Conservation (phyloP, 345 rosid genomes). For the Citrus inodora region DNA sequence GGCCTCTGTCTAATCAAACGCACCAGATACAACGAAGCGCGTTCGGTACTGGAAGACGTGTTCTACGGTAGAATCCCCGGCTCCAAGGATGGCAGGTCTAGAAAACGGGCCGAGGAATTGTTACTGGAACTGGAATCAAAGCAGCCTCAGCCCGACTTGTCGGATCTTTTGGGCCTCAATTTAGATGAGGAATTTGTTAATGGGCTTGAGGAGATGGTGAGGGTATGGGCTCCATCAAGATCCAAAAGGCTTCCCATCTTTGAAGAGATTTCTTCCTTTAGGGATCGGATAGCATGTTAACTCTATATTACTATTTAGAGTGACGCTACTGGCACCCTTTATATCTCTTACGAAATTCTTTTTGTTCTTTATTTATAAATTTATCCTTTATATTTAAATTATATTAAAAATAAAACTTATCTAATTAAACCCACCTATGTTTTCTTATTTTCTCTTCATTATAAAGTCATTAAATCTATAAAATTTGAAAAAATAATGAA, state of each 20-base stretch:
- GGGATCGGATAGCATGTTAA: conserved; percentile 61
- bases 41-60: conserved; percentile 36
- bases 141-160: conserved; percentile 18
- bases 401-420: too few species aligned
- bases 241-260: conserved; percentile 87
- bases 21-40: conserved; percentile 59
- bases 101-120: conserved; percentile 57
- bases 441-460: too few species aligned
- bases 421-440: too few species aligned
- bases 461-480: too few species aligned
- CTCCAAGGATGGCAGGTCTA: conserved; percentile 47
- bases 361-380: too few species aligned
- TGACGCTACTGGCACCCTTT: too few species aligned
- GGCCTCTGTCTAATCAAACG: conserved; percentile 72
- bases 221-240: conserved; percentile 48
- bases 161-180: conserved; percentile 29
- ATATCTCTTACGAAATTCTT: too few species aligned
- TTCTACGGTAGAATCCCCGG: conserved; percentile 46
- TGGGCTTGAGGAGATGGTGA: conserved; percentile 46
- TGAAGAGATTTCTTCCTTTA: conserved; percentile 71
- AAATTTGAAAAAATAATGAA: too few species aligned
- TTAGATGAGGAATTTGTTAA: conserved; percentile 53
- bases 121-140: conserved; percentile 36
- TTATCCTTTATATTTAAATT: too few species aligned
- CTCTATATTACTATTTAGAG: not conserved